Conservation (phyloP, 768 basidiomycete species). For the Russula griseocarnosa region DNA sequence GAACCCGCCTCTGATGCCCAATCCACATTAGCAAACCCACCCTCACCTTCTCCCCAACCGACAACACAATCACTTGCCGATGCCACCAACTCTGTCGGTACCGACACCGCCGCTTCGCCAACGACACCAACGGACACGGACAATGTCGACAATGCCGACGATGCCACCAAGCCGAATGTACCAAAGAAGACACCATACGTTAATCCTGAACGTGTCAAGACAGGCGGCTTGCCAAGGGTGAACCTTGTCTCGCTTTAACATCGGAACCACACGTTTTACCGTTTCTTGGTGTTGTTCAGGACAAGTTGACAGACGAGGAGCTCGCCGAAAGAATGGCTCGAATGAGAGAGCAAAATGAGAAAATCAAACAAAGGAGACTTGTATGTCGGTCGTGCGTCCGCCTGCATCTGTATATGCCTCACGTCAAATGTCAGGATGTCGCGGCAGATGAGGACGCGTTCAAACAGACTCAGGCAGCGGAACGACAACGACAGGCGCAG, state of each 20-base stretch:
- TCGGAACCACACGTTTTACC: neutral
- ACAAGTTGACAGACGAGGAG: constrained; percentile 64
- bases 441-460: constrained; percentile 79
- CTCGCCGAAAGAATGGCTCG: constrained; percentile 64
- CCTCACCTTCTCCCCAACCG: constrained; percentile 19
- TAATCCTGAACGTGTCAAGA: constrained; percentile 80
- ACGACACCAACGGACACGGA: constrained; percentile 9
- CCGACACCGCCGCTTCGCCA: constrained; percentile 1
- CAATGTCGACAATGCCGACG: constrained; percentile 30
- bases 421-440: constrained; percentile 52
- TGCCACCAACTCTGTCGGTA: neutral
- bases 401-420: constrained; percentile 2
- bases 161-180: constrained; percentile 31
- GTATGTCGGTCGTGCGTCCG: constrained; percentile 38
- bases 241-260: constrained; percentile 21
- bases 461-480: constrained; percentile 60
- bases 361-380: constrained; percentile 64
- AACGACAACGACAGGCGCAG: constrained; percentile 54
- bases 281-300: constrained; percentile 39
- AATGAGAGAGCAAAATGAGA: constrained; percentile 70
- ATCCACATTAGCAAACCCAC: constrained; percentile 30
- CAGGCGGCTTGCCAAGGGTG: constrained; percentile 72
- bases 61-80: constrained; percentile 1
- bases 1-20: constrained; percentile 32
- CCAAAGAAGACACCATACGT: constrained; percentile 65